Evolutionary conservation across 2,329 filamentous ascomycete genomes (phyloP).

Genomic region (Kalmusia sp.): DNA sequence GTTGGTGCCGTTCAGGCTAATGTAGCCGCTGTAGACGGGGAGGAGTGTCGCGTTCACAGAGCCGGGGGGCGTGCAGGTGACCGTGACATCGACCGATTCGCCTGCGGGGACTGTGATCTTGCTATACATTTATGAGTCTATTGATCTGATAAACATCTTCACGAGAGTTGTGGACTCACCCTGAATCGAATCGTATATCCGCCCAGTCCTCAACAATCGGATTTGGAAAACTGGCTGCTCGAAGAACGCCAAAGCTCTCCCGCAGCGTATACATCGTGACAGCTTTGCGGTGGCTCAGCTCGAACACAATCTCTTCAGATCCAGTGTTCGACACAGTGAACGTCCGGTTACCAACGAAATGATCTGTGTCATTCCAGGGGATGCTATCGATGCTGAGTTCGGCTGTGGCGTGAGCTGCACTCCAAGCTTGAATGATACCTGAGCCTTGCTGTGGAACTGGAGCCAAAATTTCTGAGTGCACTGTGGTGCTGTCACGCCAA

Average conservation of each 20-base stretch:
- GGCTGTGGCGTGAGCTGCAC: slow-evolving; percentile 22
- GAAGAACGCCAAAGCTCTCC: slow-evolving; percentile 3
- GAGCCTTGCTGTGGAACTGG: slow-evolving; percentile 32
- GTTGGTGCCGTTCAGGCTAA: slow-evolving; percentile 15
- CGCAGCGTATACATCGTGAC: slow-evolving; percentile 25
- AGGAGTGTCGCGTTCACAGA: slow-evolving; percentile 24
- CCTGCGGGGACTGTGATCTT: slow-evolving; percentile 28
- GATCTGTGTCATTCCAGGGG: slow-evolving; percentile 28
- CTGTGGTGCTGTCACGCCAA: slow-evolving; percentile 21
- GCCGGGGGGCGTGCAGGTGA: slow-evolving; percentile 27
- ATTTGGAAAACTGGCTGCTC: slow-evolving; percentile 12
- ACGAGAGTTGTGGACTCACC: slow-evolving; percentile 3
- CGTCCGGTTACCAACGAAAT: slow-evolving; percentile 29
- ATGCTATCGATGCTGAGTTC: slow-evolving; percentile 22
- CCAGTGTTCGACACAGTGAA: slow-evolving; percentile 30
- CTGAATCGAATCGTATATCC: slow-evolving; percentile 14
- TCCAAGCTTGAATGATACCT: slow-evolving; percentile 24
- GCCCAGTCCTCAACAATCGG: slow-evolving; percentile 18
- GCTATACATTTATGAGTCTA: slow-evolving; percentile 11
- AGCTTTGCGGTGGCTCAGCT: slow-evolving; percentile 20
- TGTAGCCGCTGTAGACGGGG: slow-evolving; percentile 31
- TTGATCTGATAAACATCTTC: background rate
- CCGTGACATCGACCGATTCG: slow-evolving; percentile 18
- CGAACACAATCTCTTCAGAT: slow-evolving; percentile 11
- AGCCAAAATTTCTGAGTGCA: slow-evolving; percentile 16